A percentile compares a stretch with the other conserved stretches of the same genome.
phyloP scores from a whole-genome alignment of 2,329 filamentous ascomycete species.

The Bisporella sp. region DNA sequence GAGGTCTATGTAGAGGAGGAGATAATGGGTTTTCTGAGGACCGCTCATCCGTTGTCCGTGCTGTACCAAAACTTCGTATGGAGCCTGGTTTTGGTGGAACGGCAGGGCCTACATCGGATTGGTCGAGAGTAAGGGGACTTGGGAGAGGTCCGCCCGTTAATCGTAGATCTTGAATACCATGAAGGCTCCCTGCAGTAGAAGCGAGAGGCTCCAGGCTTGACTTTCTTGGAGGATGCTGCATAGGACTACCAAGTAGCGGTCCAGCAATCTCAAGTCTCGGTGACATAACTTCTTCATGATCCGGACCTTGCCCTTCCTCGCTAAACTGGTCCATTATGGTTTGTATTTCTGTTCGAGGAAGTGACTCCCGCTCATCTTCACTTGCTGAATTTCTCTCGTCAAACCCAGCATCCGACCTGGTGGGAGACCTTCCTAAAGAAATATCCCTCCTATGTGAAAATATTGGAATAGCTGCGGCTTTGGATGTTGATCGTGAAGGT shows the following conservation, averaged over 20 bases:
- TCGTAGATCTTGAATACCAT: constrained; percentile 23
- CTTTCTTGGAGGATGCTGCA: constrained; percentile 71
- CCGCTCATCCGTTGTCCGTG: constrained; percentile 38
- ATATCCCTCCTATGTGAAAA: constrained; percentile 27
- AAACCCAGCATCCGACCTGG: constrained; percentile 46
- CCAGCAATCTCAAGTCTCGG: constrained; percentile 77
- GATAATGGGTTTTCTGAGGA: constrained; percentile 33
- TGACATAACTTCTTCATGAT: constrained; percentile 84
- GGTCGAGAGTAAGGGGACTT: constrained; percentile 11
- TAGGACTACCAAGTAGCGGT: constrained; percentile 60
- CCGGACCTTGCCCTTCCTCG: constrained; percentile 63
- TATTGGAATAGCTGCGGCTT: constrained; percentile 25
- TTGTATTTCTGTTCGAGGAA: constrained; percentile 81
- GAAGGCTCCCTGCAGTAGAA: constrained; percentile 11
- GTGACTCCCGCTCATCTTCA: constrained; percentile 59
- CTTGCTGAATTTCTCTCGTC: constrained; percentile 51
- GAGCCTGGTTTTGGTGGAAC: constrained; percentile 36
- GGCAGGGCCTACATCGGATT: constrained; percentile 25
- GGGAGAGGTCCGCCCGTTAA: constrained; percentile 14
- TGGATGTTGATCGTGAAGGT: constrained; percentile 30
- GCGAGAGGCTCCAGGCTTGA: constrained; percentile 75
- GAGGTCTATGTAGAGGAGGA: constrained; percentile 50
- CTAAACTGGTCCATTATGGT: constrained; percentile 97
- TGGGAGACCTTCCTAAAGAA: constrained; percentile 40
- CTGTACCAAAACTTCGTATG: constrained; percentile 22